phyloP scores from a whole-genome alignment of 2,329 filamentous ascomycete genomes.

The Penicillium rolfsii region DNA sequence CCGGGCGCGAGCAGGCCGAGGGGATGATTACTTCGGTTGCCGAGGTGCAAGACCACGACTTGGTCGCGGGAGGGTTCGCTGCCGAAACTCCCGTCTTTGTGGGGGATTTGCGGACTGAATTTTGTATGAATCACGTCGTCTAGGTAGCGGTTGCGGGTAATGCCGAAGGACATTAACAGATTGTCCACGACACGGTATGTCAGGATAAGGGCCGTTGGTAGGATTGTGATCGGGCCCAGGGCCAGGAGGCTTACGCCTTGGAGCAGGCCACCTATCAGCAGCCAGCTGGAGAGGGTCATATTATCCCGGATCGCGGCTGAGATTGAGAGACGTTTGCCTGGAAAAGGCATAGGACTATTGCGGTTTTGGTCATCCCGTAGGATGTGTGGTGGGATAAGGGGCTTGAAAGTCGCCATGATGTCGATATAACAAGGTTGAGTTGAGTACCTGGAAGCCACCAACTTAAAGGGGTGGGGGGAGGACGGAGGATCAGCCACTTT shows the following conservation, averaged over 20 bases:
- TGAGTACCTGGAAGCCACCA: background rate
- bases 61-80: constrained; percentile 50
- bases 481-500: background rate
- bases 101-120: constrained; percentile 44
- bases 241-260: background rate
- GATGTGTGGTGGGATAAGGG: constrained; percentile 1
- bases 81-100: constrained; percentile 41
- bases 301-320: background rate
- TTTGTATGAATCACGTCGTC: constrained; percentile 41
- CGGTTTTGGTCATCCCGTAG: background rate
- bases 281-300: constrained; percentile 6
- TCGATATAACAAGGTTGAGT: background rate
- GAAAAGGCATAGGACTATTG: background rate
- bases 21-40: constrained; percentile 42
- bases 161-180: constrained; percentile 37
- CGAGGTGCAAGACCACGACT: constrained; percentile 46
- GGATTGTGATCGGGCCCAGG: constrained; percentile 17
- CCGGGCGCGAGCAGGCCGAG: constrained; percentile 49
- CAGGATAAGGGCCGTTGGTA: constrained; percentile 41
- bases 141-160: constrained; percentile 46
- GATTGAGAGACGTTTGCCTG: background rate
- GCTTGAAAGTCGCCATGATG: background rate
- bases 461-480: background rate
- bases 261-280: background rate
- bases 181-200: constrained; percentile 39